Evolutionary conservation across 2,329 filamentous ascomycete species (phyloP).

Genomic region (Aphanocladium album): DNA sequence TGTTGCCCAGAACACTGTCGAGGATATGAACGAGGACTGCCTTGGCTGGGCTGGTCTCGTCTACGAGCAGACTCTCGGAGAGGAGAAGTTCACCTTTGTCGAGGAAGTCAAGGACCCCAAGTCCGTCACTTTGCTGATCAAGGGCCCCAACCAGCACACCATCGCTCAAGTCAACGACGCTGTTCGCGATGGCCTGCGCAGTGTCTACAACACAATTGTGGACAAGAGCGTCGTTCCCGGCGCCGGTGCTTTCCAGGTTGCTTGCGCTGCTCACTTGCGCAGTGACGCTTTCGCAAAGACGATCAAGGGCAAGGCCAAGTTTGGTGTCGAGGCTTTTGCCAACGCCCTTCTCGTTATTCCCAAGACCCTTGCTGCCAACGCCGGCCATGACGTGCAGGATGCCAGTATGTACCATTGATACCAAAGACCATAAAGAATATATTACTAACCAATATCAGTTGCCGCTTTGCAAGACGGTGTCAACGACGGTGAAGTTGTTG

Average conservation of each 20-base stretch:
- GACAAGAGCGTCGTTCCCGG: slow-evolving; percentile 93
- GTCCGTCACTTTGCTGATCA: slow-evolving; percentile 95
- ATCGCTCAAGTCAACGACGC: slow-evolving; percentile 96
- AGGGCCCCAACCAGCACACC: slow-evolving; percentile 94
- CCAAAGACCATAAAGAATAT: neutral
- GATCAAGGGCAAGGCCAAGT: slow-evolving; percentile 97
- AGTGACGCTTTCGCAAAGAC: slow-evolving; percentile 82
- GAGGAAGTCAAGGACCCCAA: slow-evolving; percentile 99
- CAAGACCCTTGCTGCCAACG: slow-evolving; percentile 94
- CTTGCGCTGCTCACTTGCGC: slow-evolving; percentile 80
- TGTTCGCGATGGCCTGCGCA: slow-evolving; percentile 87
- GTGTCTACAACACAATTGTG: slow-evolving; percentile 99
- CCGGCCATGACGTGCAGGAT: slow-evolving; percentile 95
- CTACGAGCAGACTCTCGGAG: slow-evolving; percentile 94
- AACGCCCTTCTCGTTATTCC: slow-evolving; percentile 93
- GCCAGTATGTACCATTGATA: slow-evolving; percentile 57
- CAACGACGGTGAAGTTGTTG: slow-evolving; percentile 76
- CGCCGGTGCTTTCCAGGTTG: slow-evolving; percentile 92
- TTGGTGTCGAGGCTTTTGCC: slow-evolving; percentile 89
- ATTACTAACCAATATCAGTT: slow-evolving; percentile 47
- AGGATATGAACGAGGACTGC: slow-evolving; percentile 80
- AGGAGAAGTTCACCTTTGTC: slow-evolving; percentile 98
- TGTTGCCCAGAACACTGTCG: slow-evolving; percentile 88
- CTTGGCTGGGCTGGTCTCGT: slow-evolving; percentile 95
- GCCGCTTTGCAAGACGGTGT: slow-evolving; percentile 83